Evolutionary conservation across 192 early-diverging fungal species (phyloP).

Genomic region (Cladochytrium replicatum): DNA sequence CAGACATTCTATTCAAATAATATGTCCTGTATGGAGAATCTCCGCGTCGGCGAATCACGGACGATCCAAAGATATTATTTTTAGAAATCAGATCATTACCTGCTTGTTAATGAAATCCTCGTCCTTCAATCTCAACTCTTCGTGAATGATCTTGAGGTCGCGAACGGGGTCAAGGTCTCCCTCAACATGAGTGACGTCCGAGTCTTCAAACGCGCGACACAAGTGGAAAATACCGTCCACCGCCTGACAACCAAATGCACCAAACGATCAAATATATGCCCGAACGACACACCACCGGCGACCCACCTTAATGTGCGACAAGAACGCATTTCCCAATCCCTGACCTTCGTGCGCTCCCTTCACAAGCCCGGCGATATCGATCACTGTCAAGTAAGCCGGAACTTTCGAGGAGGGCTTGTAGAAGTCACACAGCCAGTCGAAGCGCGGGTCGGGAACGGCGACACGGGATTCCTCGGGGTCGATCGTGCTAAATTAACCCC

Average conservation of each 20-base stretch:
- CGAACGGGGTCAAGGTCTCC: conserved; percentile 64
- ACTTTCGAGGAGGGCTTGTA: conserved; percentile 50
- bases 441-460: conserved; percentile 80
- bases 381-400: conserved; percentile 76
- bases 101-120: conserved; percentile 54
- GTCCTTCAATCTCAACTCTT: conserved; percentile 87
- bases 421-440: conserved; percentile 62
- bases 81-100: too few species aligned
- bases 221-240: conserved; percentile 43
- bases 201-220: conserved; percentile 63
- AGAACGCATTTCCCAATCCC: conserved; percentile 79
- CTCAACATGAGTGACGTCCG: conserved; percentile 69
- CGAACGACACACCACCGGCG: too few species aligned
- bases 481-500: conserved; percentile 92
- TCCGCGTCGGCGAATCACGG: too few species aligned
- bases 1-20: too few species aligned
- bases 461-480: conserved; percentile 86
- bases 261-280: too few species aligned
- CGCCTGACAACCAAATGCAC: too few species aligned
- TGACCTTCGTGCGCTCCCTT: conserved; percentile 46
- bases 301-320: conserved; percentile 89
- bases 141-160: conserved; percentile 90
- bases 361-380: conserved; percentile 95
- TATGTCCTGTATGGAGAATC: too few species aligned
- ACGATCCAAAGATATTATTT: too few species aligned